These are phyloP conservation scores for Xylariaceae sp. DNA, from an alignment of 2,329 filamentous ascomycete genomes.

Conservation along the genomic window DNA sequence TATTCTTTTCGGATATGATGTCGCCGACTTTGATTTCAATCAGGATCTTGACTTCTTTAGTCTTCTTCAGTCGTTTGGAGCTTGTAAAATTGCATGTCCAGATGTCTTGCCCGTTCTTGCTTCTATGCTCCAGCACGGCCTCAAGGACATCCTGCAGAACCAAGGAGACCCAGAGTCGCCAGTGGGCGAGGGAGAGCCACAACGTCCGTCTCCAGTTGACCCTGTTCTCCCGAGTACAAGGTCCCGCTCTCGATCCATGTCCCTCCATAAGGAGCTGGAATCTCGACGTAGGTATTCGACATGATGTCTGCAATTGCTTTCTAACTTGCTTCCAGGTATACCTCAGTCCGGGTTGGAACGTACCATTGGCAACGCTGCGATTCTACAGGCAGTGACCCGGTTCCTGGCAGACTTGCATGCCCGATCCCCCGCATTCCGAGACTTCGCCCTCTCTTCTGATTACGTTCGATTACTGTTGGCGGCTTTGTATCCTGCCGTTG, in stretches of 20 bases:
- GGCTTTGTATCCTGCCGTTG: conserved; percentile 80
- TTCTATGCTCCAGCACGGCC: conserved; percentile 79
- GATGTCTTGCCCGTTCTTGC: conserved; percentile 76
- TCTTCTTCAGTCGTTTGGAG: conserved; percentile 68
- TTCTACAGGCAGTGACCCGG: conserved; percentile 70
- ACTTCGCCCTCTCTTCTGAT: conserved; percentile 73
- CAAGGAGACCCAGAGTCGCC: conserved; percentile 57
- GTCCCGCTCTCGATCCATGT: conserved; percentile 58
- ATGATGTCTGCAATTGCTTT: background rate
- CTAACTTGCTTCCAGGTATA: conserved; percentile 29
- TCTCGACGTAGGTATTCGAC: conserved; percentile 41
- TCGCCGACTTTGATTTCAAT: conserved; percentile 68
- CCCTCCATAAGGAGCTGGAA: conserved; percentile 55
- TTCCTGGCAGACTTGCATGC: conserved; percentile 75
- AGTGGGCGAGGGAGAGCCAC: conserved; percentile 20
- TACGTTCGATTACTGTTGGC: conserved; percentile 76
- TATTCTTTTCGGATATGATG: conserved; percentile 79
- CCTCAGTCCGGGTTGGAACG: conserved; percentile 41
- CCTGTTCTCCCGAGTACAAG: conserved; percentile 27
- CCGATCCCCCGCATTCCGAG: conserved; percentile 72
- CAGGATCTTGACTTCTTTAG: conserved; percentile 68
- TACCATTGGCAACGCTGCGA: conserved; percentile 52
- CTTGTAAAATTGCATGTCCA: conserved; percentile 63
- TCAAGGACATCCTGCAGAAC: conserved; percentile 63
- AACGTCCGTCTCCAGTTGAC: conserved; percentile 20